Percentiles rank a stretch among this genome's conserved stretches.
These are phyloP conservation scores for Candida sp. DNA, from an alignment of 1,139 yeast genomes.

Conservation along the genomic window DNA sequence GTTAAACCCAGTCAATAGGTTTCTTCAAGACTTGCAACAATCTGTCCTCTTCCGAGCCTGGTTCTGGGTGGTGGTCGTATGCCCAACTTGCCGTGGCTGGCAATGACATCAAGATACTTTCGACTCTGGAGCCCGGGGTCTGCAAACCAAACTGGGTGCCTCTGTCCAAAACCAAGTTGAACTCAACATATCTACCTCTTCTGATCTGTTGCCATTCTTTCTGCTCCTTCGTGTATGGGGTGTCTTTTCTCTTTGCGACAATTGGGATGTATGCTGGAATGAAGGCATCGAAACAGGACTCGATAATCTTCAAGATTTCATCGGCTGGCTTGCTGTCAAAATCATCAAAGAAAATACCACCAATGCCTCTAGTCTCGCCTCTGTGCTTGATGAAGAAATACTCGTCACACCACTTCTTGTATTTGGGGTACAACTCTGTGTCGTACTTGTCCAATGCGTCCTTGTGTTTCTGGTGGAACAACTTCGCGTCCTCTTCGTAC, in stretches of 20 bases:
- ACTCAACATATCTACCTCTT: slow-evolving; percentile 97
- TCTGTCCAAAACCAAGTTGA: slow-evolving; percentile 92
- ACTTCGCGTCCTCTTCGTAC: slow-evolving; percentile 86
- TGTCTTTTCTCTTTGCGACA: slow-evolving; percentile 70
- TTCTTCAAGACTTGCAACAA: slow-evolving; percentile 68
- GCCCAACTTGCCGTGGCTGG: slow-evolving; percentile 93
- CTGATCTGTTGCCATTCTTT: slow-evolving; percentile 95
- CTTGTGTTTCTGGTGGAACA: slow-evolving; percentile 82
- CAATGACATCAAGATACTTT: slow-evolving; percentile 88
- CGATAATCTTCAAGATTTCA: slow-evolving; percentile 71
- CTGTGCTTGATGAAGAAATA: slow-evolving; percentile 90
- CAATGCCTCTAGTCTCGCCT: slow-evolving; percentile 89
- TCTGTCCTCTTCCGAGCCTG: slow-evolving; percentile 75
- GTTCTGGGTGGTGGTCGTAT: slow-evolving; percentile 85
- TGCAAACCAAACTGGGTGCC: slow-evolving; percentile 97
- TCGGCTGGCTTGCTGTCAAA: slow-evolving; percentile 76
- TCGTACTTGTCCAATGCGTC: slow-evolving; percentile 85
- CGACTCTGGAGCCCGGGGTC: slow-evolving; percentile 95
- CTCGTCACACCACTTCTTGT: slow-evolving; percentile 95
- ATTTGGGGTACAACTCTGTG: slow-evolving; percentile 70
- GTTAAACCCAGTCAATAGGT: slow-evolving; percentile 80
- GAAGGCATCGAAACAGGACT: slow-evolving; percentile 86
- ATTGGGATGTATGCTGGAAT: slow-evolving; percentile 85
- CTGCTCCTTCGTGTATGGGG: slow-evolving; percentile 76
- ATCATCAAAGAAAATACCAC: slow-evolving; percentile 98